Evolutionary conservation across 306 rosid species (phyloP).

Genomic region (Fragaria ananassa): DNA sequence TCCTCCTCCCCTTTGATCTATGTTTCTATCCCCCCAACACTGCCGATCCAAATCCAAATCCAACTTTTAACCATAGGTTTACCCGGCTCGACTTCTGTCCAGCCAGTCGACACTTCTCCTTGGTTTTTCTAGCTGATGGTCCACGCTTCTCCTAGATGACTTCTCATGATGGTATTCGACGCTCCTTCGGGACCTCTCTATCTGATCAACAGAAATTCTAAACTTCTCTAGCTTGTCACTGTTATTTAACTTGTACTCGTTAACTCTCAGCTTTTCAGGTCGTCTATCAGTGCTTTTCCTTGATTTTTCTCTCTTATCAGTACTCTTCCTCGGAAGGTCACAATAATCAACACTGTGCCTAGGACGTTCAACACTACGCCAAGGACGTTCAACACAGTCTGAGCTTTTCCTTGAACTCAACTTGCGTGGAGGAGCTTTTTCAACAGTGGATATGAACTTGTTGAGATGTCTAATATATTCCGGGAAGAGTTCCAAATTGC

Average conservation of each 20-base stretch:
- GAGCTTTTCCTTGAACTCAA: conserved; percentile 57
- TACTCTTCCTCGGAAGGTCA: conserved; percentile 73
- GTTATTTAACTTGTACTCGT: conserved; percentile 54
- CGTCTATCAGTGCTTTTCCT: conserved; percentile 62
- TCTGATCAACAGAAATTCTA: conserved; percentile 53
- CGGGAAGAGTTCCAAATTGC: conserved; percentile 80
- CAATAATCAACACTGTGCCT: conserved; percentile 56
- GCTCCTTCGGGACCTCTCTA: conserved; percentile 71
- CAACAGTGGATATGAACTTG: conserved; percentile 58
- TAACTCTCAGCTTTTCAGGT: conserved; percentile 48
- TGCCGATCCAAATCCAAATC: conserved; percentile 22
- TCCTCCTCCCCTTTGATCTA: conserved; percentile 31
- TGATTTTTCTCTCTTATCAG: conserved; percentile 70
- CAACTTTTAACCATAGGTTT: conserved; percentile 27
- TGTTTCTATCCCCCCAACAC: conserved; percentile 33
- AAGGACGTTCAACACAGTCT: conserved; percentile 51
- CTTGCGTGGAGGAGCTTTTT: conserved; percentile 51
- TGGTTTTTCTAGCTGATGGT: conserved; percentile 69
- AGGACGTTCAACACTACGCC: conserved; percentile 51
- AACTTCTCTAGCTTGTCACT: conserved; percentile 57
- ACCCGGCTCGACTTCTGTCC: conserved; percentile 67
- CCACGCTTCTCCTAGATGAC: conserved; percentile 71
- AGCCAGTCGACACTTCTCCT: conserved; percentile 86
- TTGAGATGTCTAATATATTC: conserved; percentile 66
- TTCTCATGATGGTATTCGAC: conserved; percentile 69